Percentiles rank a stretch among this genome's conserved stretches.
Conservation (phyloP, 1,139 yeast genomes). For the Saccharomyces hybrid region DNA sequence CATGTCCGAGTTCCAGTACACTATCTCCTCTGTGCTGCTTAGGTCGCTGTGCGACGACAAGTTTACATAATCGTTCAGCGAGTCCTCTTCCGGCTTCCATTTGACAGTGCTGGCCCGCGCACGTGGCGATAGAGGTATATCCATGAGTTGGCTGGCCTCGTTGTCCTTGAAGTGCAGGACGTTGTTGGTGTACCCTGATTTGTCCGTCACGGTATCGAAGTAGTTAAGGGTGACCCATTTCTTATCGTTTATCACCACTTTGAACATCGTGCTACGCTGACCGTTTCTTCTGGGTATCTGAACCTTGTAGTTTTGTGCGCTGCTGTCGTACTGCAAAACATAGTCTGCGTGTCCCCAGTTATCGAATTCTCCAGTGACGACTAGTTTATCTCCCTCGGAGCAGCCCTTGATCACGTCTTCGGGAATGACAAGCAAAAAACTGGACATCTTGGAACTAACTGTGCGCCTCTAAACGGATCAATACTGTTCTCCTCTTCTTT, state of each 20-base stretch:
- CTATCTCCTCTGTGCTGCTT: constrained; percentile 17
- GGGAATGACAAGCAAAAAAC: not conserved
- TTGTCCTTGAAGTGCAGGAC: constrained; percentile 6
- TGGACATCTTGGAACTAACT: not conserved
- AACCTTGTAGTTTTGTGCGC: constrained; percentile 6
- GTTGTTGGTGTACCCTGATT: constrained; percentile 14
- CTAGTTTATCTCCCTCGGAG: constrained; percentile 7
- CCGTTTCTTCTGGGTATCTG: constrained; percentile 9
- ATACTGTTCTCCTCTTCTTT: not conserved
- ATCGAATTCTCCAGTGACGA: constrained; percentile 19
- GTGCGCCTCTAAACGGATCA: not conserved
- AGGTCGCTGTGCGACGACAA: constrained; percentile 17
- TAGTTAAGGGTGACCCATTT: constrained; percentile 14
- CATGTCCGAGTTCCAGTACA: constrained; percentile 5
- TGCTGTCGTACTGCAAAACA: constrained; percentile 7
- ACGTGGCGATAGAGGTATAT: not conserved
- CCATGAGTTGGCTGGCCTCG: not conserved
- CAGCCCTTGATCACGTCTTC: not conserved
- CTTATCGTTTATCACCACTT: constrained; percentile 13
- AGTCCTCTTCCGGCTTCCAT: not conserved
- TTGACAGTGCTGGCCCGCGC: not conserved
- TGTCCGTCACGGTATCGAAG: constrained; percentile 13
- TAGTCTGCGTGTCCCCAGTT: constrained; percentile 13
- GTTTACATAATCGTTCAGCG: constrained; percentile 14
- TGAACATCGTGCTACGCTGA: constrained; percentile 10